Conservation (phyloP, 306 rosid species). For the Corylus avellana region DNA sequence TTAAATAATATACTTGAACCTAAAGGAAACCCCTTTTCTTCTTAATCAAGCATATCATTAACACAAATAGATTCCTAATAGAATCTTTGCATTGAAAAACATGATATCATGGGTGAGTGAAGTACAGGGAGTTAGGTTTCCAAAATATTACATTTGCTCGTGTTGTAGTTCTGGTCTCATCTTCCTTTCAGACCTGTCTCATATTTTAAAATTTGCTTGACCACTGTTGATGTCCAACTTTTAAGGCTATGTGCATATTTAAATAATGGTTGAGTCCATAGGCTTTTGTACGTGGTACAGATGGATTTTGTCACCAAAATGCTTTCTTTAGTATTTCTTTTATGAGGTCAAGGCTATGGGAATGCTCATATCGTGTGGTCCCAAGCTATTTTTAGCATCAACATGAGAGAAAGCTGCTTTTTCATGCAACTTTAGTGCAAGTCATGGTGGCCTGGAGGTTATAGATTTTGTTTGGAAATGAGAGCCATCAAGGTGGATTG, state of each 20-base stretch:
- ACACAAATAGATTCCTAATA: conserved; percentile 35
- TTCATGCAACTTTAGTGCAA: conserved; percentile 20
- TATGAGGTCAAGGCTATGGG: conserved; percentile 12
- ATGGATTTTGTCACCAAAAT: conserved; percentile 28
- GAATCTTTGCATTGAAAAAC: conserved; percentile 29
- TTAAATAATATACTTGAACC: conserved; percentile 17
- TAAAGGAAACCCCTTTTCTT: conserved; percentile 19
- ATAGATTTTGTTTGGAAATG: conserved; percentile 32
- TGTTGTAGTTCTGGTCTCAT: conserved; percentile 32
- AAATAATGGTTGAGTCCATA: conserved; percentile 22
- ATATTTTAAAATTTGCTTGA: conserved; percentile 14
- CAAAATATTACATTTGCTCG: conserved; percentile 46
- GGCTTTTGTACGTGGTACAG: conserved; percentile 37
- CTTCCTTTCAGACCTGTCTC: conserved; percentile 29
- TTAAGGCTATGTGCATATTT: conserved; percentile 38
- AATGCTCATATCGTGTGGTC: conserved; percentile 14
- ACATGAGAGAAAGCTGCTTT: conserved; percentile 41
- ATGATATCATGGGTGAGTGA: conserved; percentile 23
- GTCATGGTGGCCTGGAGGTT: conserved; percentile 30
- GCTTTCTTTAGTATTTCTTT: conserved; percentile 27
- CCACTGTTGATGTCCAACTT: conserved; percentile 36
- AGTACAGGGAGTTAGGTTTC: conserved; percentile 34
- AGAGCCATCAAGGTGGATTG: conserved; percentile 33
- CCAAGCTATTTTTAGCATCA: conserved; percentile 31
- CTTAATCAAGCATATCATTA: conserved; percentile 28